Evolutionary conservation across 2,329 filamentous ascomycete species (phyloP), one percentile per base, ranked within the genome.

Genomic region (Penicillium brevicompactum): DNA sequence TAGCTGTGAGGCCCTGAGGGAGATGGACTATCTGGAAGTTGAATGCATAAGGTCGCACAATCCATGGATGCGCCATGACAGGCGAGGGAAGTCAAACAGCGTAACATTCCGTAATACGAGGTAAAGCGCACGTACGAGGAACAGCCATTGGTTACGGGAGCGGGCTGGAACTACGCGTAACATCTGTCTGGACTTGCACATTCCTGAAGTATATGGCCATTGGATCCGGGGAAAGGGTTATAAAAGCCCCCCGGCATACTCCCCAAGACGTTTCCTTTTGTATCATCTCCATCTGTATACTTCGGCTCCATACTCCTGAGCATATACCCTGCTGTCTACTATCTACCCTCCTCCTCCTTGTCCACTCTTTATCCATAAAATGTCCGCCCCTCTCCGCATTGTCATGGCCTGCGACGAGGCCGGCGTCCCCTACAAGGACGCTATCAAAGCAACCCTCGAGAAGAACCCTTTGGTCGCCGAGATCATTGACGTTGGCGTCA

Each of bases 381-480:
- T 74, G 70, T 66, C 69, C 64, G 49, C 67, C 59, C 75, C 76
- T 51, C 77, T 86, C 65, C 81, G 82, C 69, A 84, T 88, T 65
- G 85, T 82, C 66, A 80, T 88, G 65, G 85, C 84, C 72, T 80
- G 81, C 71, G 85, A 88, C 71, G 88, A 91, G 65, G 90, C 90
- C 56, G 91, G 91, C 70, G 82, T 89, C 67, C 78, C 76, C 63
- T 94, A 94, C 84, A 94, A 93, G 76, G 84, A 87, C 70, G 84
- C 85, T 63, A 87, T 95, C 77, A 90, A 90, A 70, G 79, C 81
- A 49, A 87, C 91, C 68, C 84, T 95, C 57, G 80, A 87, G 62
- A 79, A 83, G 46, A 84, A 89, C 74, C 75, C 83, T 2, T 84
- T 86, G 58, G 89, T 95, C 60, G 76, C 80, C 53, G 81, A 83